Evolutionary conservation across 345 rosid genomes (phyloP), one percentile per base, ranked within the genome.

Genomic region (Sisymbrium irio): DNA sequence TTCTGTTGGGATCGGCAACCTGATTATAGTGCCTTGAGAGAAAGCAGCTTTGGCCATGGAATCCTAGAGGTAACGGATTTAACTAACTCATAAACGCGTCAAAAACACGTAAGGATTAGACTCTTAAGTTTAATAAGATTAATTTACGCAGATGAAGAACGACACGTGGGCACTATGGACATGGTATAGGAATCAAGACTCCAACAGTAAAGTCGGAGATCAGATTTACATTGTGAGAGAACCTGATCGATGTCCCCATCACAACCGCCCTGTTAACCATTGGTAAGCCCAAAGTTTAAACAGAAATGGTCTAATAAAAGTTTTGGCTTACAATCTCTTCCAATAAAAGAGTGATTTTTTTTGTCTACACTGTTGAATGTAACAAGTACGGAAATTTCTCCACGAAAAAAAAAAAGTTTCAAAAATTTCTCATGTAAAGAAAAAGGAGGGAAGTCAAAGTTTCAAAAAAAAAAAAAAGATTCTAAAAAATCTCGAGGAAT

Each of bases 1-100:
- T 95, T 92, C 76, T 95, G 99, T 69, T 90, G 99, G 99, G 88
- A 92, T 49, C 71, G 63, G 67, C 99, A 95, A 65, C 99, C 97
- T 2, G 97, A 95, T 20, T 95, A 85, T 72, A 92, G 96, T 62
- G 99, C 97, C 59, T 82, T 86, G 61, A 83, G 99, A 80, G 97
- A 95, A 67, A 87, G 90, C 75, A 95, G 99, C 81, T 92, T 92
- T 27, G 99, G 99, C 66, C 96, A 89, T 74, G 99, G 97, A 56
- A 87, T 88, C 64, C 73, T 92, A 40, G 97, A 95, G 99, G 99
- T 95, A 72, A 5, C 4, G 30, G 10, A 8, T 39, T 33, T 32
- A 8, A 2, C 9, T 32, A 28, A 9, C 15, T 30, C 49, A 0
- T 47, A 50, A 65, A 30, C 15, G 3, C 64, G 20, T 41, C n/a